Evolutionary conservation across 176 grass and related monocot genomes (phyloP).

Genomic region (Otatea glauca): DNA sequence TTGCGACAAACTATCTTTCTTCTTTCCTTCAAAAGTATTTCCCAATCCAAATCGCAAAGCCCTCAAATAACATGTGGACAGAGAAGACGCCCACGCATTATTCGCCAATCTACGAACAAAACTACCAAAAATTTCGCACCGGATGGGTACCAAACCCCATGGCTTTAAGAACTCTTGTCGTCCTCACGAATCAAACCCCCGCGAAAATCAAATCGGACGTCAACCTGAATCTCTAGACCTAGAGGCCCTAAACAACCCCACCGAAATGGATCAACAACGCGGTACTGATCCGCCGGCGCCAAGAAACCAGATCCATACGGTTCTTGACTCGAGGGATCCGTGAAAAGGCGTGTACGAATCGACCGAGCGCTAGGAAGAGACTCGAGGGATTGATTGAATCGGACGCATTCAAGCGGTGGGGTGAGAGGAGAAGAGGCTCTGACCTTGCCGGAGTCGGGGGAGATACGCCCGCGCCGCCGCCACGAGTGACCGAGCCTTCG

Average conservation of each 20-base stretch:
- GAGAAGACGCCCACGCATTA: not conserved
- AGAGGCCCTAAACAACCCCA: not conserved
- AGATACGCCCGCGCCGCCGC: slow-evolving; percentile 32
- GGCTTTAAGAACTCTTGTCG: too few species aligned
- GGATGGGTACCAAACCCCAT: not conserved
- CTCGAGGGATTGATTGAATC: not conserved
- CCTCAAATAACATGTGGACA: not conserved
- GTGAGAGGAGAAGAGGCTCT: not conserved
- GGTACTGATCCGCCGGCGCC: not conserved
- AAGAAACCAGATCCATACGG: not conserved
- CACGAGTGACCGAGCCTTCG: not conserved
- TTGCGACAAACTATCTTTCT: not conserved
- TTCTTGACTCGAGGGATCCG: not conserved
- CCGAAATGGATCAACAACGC: not conserved
- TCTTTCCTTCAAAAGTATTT: not conserved
- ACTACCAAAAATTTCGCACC: not conserved
- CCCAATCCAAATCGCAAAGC: not conserved
- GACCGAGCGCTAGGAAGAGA: not conserved
- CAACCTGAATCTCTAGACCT: not conserved
- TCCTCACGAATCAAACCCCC: not conserved
- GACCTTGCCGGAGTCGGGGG: slow-evolving; percentile 29
- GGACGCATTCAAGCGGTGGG: not conserved
- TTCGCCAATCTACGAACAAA: not conserved
- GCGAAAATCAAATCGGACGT: not conserved
- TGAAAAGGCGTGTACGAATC: too few species aligned